Base-by-base conservation (phyloP, 805 yeast genomes). In the Cyberlindnera saturnus region DNA sequence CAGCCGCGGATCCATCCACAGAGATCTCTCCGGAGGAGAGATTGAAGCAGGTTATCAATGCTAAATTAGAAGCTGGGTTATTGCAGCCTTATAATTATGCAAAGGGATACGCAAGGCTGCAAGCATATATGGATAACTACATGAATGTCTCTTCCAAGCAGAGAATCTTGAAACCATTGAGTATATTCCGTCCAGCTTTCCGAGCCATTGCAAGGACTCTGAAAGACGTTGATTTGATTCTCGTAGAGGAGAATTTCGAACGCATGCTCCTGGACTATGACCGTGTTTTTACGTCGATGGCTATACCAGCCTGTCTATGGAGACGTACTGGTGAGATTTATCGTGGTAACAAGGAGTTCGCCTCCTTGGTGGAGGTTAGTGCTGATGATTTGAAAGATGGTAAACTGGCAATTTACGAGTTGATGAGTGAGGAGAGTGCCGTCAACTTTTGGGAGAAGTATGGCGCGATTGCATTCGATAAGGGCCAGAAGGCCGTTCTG, bases 401-500 rank as follows among this genome's bases (percentile, higher is more conserved):
- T 10, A 86, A 83, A 53, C 66, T 89, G 51, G 93, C 97, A 1
- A 87, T 91, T 36, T 90, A 90, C 64, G 97, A 91, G 65, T 67
- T 91, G 48, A 85, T 91, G 96, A 82, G 89, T 39, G 97, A 90
- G 61, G 96, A 90, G 53, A 85, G 96, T 57, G 95, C 96, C 23
- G 97, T 91, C 16, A 90, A 88, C 55, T 91, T 88, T 60, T 91
- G 98, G 98, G 98, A 91, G 57, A 90, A 90, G 60, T 91, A 90
- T 57, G 96, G 96, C 3, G 89, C 95, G 4, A 86, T 90, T 57
- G 97, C 98, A 5, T 90, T 91, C 65, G 97, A 91, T 57, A 85
- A 90, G 52, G 91, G 93, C 1, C 97, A 90, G 56, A 91, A 91
- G 59, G 96, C 97, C 0, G 96, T 91, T 4, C 65, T 91, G 53